A percentile compares a stretch with the other conserved stretches of the same genome.
Evolutionary conservation across 2,329 filamentous ascomycete species (phyloP).

Genomic region (Penicillium sclerotiorum): DNA sequence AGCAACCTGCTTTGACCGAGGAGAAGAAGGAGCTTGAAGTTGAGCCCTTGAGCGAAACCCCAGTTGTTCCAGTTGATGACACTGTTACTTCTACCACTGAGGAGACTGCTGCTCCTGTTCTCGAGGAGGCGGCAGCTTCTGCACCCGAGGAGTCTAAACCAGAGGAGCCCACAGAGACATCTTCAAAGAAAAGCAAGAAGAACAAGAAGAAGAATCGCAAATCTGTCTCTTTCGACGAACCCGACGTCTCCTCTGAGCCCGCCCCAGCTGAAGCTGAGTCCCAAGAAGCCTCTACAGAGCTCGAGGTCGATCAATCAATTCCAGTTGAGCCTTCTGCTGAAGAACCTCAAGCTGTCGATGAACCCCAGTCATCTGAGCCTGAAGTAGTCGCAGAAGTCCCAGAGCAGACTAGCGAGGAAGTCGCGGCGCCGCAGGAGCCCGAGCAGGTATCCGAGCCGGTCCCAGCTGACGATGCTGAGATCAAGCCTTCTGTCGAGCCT

Average conservation of each 20-base stretch:
- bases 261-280: slow-evolving; percentile 8
- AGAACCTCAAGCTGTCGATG: neutral
- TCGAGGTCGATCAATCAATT: slow-evolving; percentile 10
- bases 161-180: slow-evolving; percentile 8
- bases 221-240: slow-evolving; percentile 20
- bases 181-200: slow-evolving; percentile 22
- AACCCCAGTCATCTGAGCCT: slow-evolving; percentile 13
- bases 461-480: neutral
- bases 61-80: neutral
- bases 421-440: slow-evolving; percentile 1
- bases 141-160: slow-evolving; percentile 3
- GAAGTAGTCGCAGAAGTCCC: neutral
- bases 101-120: neutral
- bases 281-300: neutral
- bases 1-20: slow-evolving; percentile 10
- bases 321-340: slow-evolving; percentile 6
- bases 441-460: no score
- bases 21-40: slow-evolving; percentile 1
- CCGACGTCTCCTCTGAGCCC: slow-evolving; percentile 3
- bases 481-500: neutral
- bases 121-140: neutral
- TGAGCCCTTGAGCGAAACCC: slow-evolving; percentile 1
- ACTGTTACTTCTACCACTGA: neutral
- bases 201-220: slow-evolving; percentile 28
- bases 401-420: slow-evolving; percentile 6